Conservation (phyloP, 192 early-diverging fungal genomes). For the Coemansia sp. region DNA sequence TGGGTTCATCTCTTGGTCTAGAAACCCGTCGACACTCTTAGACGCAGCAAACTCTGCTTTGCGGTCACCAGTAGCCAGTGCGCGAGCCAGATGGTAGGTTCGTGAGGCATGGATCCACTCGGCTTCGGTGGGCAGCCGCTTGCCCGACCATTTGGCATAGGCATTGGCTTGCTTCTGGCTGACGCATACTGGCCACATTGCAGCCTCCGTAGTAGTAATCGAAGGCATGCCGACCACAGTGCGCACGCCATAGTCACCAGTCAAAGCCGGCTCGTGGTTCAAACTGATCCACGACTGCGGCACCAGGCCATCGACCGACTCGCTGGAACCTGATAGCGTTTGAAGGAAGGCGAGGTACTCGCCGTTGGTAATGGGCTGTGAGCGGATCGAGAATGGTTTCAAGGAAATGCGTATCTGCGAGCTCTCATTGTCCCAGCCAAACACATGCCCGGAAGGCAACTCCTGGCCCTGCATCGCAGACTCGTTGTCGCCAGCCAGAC, state of each 20-base stretch:
- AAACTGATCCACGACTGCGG: constrained; percentile 63
- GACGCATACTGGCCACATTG: constrained; percentile 74
- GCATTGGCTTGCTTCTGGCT: constrained; percentile 68
- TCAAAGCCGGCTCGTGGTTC: background rate
- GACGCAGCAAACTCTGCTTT: background rate
- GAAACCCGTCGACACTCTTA: constrained; percentile 15
- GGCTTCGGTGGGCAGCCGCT: constrained; percentile 75
- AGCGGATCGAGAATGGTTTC: constrained; percentile 65
- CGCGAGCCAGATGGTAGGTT: constrained; percentile 26
- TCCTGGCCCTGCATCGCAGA: constrained; percentile 36
- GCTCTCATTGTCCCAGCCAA: constrained; percentile 94
- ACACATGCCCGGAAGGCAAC: constrained; percentile 37
- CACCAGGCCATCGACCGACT: constrained; percentile 25
- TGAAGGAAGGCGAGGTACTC: constrained; percentile 71
- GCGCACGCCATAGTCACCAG: constrained; percentile 56
- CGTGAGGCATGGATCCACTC: constrained; percentile 63
- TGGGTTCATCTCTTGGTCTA: constrained; percentile 15
- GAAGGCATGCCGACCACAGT: constrained; percentile 71
- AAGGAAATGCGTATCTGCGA: constrained; percentile 55
- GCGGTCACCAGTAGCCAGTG: constrained; percentile 14
- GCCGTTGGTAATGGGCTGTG: constrained; percentile 77
- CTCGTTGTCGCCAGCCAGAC: constrained; percentile 62
- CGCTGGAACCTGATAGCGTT: background rate
- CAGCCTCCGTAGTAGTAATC: constrained; percentile 43
- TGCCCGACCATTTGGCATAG: constrained; percentile 65